phyloP scores from a whole-genome alignment of 495 filamentous ascomycete species.

The Sordaria brevicollis region DNA sequence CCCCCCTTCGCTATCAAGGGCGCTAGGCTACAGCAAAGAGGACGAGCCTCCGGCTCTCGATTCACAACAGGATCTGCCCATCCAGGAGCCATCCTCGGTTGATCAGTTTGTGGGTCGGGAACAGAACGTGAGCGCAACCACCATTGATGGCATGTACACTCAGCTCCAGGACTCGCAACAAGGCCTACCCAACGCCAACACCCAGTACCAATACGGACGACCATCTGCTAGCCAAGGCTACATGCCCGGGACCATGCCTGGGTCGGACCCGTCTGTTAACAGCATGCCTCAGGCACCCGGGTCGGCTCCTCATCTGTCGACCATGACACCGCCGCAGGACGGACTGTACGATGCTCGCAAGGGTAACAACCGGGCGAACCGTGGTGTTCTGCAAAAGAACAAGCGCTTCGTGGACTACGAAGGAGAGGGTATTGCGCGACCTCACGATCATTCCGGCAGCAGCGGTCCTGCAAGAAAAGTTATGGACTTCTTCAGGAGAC shows the following conservation, averaged over 20 bases:
- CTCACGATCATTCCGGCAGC: constrained; percentile 61
- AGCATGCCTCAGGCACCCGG: constrained; percentile 20
- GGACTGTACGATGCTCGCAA: constrained; percentile 12
- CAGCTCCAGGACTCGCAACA: constrained; percentile 23
- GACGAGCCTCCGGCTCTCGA: constrained; percentile 25
- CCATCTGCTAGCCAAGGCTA: constrained; percentile 28
- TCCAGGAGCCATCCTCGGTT: constrained; percentile 34
- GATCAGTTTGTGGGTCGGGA: constrained; percentile 26
- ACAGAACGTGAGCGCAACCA: constrained; percentile 18
- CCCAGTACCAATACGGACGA: constrained; percentile 26
- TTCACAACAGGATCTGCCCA: constrained; percentile 35
- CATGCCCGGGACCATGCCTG: constrained; percentile 30
- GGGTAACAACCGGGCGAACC: constrained; percentile 17
- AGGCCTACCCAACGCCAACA: constrained; percentile 5
- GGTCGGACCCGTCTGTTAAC: constrained; percentile 39
- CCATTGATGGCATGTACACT: constrained; percentile 32
- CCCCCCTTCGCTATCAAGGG: constrained; percentile 62
- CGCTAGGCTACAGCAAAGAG: constrained; percentile 41
- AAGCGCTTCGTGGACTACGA: constrained; percentile 82
- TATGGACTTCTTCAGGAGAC: constrained; percentile 94
- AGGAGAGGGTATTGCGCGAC: constrained; percentile 59
- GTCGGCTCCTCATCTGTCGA: constrained; percentile 24
- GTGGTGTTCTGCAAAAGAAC: constrained; percentile 66
- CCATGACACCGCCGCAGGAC: constrained; percentile 20
- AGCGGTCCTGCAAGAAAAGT: constrained; percentile 79